Base-by-base conservation (phyloP, 2,329 filamentous ascomycete species). In the Penicillium sp. region DNA sequence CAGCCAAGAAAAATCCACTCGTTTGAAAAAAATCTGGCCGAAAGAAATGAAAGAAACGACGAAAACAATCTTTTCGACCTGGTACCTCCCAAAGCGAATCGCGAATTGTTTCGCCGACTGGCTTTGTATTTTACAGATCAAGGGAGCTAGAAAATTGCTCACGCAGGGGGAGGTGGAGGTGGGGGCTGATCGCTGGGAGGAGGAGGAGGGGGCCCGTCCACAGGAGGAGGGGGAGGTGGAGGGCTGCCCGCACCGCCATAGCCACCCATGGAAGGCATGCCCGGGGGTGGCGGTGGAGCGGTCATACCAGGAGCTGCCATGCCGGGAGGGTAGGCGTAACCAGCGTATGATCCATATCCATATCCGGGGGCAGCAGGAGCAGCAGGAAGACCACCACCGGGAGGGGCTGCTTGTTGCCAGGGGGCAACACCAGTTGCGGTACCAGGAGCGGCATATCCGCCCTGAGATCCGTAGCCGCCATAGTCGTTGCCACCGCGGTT, bases 401-500 rank as follows among this genome's bases (percentile, higher is more conserved):
- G 76, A 62, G 81, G 76, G 61, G 78, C 78, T 68, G 80, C 83
- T 71, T 89, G 87, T 61, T 89, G 85, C 87, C 88, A 90, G 22
- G 88, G 86, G 64, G 83, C 82, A 67, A 75, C 72, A 52, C 71
- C 74, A 25, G 75, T 69, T 38, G 78, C 71, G 60, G 82, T 79
- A 59, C 81, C 78, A 56, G 80, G 79, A 64, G 76, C 78, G 62
- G 79, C 71, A 49, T 76, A 75, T 56, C 74, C 74, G 61, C 74
- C 71, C 19, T 75, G 74, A 49, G 75, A 70, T 46, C 73, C 73
- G 58, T 78, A 78, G 51, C 72, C 74, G 51, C 72, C 74, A 60
- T 78, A 78, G 65, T 83, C 79, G 56, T 56, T 56, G 13, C 79
- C 77, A 61, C 80, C 76, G 61, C 78, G 80, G 68, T 84, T 63